Evolutionary conservation across 163 green algal species (phyloP), one percentile per base, ranked within the genome.

Genomic region (Scenedesmus sp.): DNA sequence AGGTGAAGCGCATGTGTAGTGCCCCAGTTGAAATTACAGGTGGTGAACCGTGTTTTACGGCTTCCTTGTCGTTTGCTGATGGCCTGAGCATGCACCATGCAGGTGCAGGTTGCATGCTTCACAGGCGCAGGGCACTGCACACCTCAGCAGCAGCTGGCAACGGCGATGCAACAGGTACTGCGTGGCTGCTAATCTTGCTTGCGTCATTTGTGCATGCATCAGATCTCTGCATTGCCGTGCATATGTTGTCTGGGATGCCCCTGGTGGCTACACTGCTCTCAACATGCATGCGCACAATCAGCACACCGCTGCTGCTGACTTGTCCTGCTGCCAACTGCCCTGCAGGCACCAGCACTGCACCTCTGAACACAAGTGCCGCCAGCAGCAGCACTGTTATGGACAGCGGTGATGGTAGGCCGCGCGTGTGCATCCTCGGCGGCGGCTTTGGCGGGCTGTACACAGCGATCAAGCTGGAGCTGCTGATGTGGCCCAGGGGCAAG

Each of bases 391-490:
- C 59, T 5, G 60, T 46, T 64, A 55, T 54, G 2, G 52, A 82
- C 60, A 89, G 73, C 76, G 73, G 34, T 16, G 54, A 60, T 57
- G 87, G 70, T 54, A 79, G 34, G 18, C 96, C 97, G 2, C 91
- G 96, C 0, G 94, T 99, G 1, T 99, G 98, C 91, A 96, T 99
- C 10, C 88, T 99, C 9, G 98, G 98, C 7, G 98, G 98, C 5
- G 98, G 98, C 6, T 99, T 99, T 95, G 98, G 98, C 16, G 98
- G 98, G 0, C 95, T 99, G 76, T 99, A 99, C 94, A 98, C 98
- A 3, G 98, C 98, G 2, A 94, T 99, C 10, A 95, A 96, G 67
- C 95, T 99, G 57, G 96, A 99, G 57, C 92, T 92, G 66, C 93
- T 99, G 64, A 95, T 98, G 85, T 99, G 98, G 98, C 97, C 97